phyloP scores from a whole-genome alignment of 2,329 filamentous ascomycete species.

The Sclerotinia trifoliorum region DNA sequence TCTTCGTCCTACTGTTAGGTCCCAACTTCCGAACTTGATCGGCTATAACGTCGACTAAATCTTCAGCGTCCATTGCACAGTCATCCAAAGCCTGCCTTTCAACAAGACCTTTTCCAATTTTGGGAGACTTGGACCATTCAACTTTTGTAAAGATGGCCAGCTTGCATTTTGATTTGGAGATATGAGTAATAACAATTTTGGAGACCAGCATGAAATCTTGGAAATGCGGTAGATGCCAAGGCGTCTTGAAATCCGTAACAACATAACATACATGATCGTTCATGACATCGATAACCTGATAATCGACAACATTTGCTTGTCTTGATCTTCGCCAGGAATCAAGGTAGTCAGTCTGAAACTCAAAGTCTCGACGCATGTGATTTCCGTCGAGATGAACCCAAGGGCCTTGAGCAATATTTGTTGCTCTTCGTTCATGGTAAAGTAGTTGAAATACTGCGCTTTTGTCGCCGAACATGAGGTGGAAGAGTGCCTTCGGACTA shows the following conservation, averaged over 20 bases:
- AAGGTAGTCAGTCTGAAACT: conserved; percentile 69
- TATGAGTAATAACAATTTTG: conserved; percentile 91
- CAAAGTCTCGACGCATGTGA: conserved; percentile 73
- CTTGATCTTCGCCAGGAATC: conserved; percentile 63
- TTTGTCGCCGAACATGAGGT: conserved; percentile 94
- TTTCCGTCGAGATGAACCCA: conserved; percentile 73
- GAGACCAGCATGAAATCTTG: conserved; percentile 77
- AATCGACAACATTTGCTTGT: conserved; percentile 68
- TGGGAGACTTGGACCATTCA: conserved; percentile 74
- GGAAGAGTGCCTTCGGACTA: conserved; percentile 90
- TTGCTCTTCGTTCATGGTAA: conserved; percentile 65
- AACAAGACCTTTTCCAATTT: conserved; percentile 59
- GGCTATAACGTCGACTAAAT: conserved; percentile 71
- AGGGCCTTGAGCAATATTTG: conserved; percentile 79
- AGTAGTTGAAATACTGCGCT: conserved; percentile 72
- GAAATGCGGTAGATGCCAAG: conserved; percentile 74
- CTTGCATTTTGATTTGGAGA: conserved; percentile 89
- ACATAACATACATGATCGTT: conserved; percentile 72
- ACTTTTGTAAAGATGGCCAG: conserved; percentile 83
- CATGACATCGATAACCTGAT: conserved; percentile 81
- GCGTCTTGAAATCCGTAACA: conserved; percentile 59
- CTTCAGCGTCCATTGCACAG: conserved; percentile 67
- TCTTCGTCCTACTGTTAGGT: conserved; percentile 69
- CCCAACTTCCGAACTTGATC: conserved; percentile 76
- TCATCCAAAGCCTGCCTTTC: conserved; percentile 74